Base-by-base conservation (phyloP, 2,329 filamentous ascomycete genomes). In the Monosporascus sp. region DNA sequence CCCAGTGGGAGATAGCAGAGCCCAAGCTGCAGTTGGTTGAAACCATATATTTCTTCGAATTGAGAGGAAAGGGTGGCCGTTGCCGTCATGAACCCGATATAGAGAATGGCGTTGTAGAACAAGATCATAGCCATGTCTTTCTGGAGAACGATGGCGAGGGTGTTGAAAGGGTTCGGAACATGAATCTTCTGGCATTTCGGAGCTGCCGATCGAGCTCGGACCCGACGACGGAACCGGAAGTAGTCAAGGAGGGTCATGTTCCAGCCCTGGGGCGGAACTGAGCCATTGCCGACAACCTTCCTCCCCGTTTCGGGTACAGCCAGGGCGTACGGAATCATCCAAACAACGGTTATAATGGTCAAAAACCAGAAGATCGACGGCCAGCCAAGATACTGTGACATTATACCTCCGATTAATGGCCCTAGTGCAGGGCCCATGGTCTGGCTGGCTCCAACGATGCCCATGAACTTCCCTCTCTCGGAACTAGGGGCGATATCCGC, bases 401-500 rank as follows among this genome's bases (percentile, higher is more conserved):
- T 67, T 1, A 88, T 57, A 1, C 86, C 87, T 15, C 87, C 86
- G 3, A 89, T 71, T 1, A 87, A 76, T 0, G 86, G 85, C 0
- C 81, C 77, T 5, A 83, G 52, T 1, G 79, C 70, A 3, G 79
- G 77, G 0, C 77, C 79, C 31, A 88, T 63, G 3, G 85, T 81
- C 51, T 80, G 73, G 17, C 80, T 83, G 4, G 76, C 76, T 35
- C 77, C 79, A n/a, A 85, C 81, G 55, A 85, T 79, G 49, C 82
- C 87, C 73, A 92, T 86, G 63, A 88, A 92, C 52, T 78, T 81
- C 3, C 89, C 89, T 60, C 89, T 75, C 66, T 93, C 87, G 0
- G 81, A 77, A 46, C 80, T 83, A 0, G 86, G 83, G 0, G 85
- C 78, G 5, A 91, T 77, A 61, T 94, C 89, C 1, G 86, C 85